Evolutionary conservation across 139 green algal genomes (phyloP).

Genomic region (Tetraselmis striata): DNA sequence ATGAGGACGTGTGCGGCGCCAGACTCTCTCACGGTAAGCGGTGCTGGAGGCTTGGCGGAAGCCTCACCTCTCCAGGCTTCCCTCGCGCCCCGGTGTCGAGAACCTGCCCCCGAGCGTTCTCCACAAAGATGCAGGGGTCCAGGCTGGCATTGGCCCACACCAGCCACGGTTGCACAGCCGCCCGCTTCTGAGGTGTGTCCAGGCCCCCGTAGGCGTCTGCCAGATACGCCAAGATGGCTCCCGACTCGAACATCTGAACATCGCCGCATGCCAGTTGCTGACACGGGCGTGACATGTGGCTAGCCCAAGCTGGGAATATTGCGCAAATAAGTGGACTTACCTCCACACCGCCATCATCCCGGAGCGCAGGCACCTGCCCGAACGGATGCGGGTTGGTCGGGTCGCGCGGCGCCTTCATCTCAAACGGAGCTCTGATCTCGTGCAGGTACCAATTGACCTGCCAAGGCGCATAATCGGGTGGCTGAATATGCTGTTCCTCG

Average conservation of each 20-base stretch:
- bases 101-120: neutral
- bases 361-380: slow-evolving; percentile 20
- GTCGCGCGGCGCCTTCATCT: slow-evolving; percentile 12
- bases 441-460: slow-evolving; percentile 25
- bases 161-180: slow-evolving; percentile 13
- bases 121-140: neutral
- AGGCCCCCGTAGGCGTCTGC: slow-evolving; percentile 22
- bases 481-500: neutral
- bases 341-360: neutral
- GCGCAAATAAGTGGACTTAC: too few species aligned
- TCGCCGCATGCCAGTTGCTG: neutral
- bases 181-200: slow-evolving; percentile 11
- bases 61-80: neutral
- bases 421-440: slow-evolving; percentile 7
- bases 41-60: too few species aligned
- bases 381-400: slow-evolving; percentile 24
- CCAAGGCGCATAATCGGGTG: neutral
- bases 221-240: slow-evolving; percentile 24
- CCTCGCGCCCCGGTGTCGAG: neutral
- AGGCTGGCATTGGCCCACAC: slow-evolving; percentile 20
- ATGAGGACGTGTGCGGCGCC: too few species aligned
- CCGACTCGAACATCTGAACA: slow-evolving; percentile 16
- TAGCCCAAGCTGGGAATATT: too few species aligned
- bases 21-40: too few species aligned
- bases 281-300: neutral